Evolutionary conservation across 1,284 basidiomycete species (phyloP).

Genomic region (Pascua sp.): DNA sequence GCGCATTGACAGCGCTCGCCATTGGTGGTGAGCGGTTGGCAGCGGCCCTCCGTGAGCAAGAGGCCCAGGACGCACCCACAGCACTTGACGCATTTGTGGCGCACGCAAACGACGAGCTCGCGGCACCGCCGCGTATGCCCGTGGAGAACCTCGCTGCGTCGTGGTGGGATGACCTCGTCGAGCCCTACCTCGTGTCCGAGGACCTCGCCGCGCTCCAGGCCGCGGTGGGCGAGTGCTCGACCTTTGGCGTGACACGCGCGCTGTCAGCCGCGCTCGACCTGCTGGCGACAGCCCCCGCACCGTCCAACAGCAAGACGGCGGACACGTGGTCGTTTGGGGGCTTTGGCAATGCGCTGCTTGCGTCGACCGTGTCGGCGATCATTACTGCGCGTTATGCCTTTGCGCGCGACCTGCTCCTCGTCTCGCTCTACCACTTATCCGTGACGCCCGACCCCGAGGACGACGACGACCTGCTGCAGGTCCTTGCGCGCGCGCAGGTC

Average conservation of each 20-base stretch:
- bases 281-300: conserved; percentile 8
- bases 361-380: conserved; percentile 28
- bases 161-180: conserved; percentile 32
- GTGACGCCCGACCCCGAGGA: conserved; percentile 25
- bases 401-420: conserved; percentile 40
- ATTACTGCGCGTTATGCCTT: conserved; percentile 41
- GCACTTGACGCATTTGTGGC: conserved; percentile 33
- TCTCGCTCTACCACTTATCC: conserved; percentile 40
- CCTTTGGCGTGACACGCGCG: conserved; percentile 11
- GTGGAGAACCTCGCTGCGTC: conserved; percentile 20
- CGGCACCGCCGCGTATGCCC: conserved; percentile 18
- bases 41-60: conserved; percentile 19
- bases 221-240: conserved; percentile 23
- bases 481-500: conserved; percentile 34
- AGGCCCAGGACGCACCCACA: conserved; percentile 29
- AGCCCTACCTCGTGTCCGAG: conserved; percentile 24
- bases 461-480: conserved; percentile 34
- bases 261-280: conserved; percentile 30
- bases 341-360: conserved; percentile 40
- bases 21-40: conserved; percentile 25
- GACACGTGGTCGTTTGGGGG: conserved; percentile 30
- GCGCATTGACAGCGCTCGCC: conserved; percentile 28
- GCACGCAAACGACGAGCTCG: conserved; percentile 18
- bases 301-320: neutral
- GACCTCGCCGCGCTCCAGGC: conserved; percentile 20